These are phyloP conservation scores for Trichoderma harzianum DNA, from an alignment of 2,329 filamentous ascomycete species.

Conservation along the genomic window DNA sequence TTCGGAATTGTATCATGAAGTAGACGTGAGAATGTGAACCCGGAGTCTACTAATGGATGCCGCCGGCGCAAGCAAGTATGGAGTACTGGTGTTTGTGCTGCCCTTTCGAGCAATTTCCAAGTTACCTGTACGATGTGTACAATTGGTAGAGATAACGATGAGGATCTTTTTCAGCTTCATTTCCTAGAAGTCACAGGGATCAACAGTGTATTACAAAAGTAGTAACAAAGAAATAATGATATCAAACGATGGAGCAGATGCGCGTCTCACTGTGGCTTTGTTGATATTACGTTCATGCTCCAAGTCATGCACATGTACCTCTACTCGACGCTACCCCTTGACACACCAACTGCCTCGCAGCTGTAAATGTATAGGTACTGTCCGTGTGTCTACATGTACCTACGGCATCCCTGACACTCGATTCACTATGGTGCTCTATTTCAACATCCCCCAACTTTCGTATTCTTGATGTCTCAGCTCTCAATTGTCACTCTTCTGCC, in stretches of 20 bases:
- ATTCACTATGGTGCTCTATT: neutral
- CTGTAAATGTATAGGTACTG: neutral
- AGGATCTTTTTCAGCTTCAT: neutral
- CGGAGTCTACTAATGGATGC: conserved; percentile 14
- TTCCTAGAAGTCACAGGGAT: neutral
- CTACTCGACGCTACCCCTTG: neutral
- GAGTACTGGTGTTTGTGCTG: neutral
- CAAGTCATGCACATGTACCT: neutral
- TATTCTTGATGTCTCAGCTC: neutral
- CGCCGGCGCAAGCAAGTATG: neutral
- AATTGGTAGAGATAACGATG: neutral
- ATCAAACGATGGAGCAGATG: neutral
- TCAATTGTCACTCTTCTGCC: neutral
- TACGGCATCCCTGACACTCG: neutral
- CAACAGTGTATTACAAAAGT: neutral
- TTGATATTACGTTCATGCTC: neutral
- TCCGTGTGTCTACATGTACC: neutral
- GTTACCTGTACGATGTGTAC: neutral
- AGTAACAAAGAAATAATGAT: neutral
- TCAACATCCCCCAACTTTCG: neutral
- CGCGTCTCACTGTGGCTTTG: neutral
- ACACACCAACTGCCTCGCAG: neutral
- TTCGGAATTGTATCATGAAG: neutral
- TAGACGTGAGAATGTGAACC: neutral
- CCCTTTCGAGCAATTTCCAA: neutral